Base-by-base conservation (phyloP, 345 rosid genomes). In the Eucalyptus tenuipes region DNA sequence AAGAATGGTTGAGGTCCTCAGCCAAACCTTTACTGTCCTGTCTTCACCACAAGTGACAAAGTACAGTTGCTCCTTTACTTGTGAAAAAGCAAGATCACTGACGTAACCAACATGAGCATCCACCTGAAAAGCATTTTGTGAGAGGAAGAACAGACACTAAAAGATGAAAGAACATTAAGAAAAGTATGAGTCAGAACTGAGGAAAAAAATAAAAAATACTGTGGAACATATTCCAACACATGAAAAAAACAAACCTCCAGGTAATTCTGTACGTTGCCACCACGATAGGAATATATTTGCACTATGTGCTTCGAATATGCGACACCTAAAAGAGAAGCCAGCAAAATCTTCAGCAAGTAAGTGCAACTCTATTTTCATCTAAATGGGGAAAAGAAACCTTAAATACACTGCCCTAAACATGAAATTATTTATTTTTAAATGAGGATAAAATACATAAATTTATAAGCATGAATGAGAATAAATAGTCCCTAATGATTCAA, bases 91-190 rank as follows among this genome's bases (percentile, higher is more conserved):
- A 82, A 97, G 96, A 93, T 97, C 98, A 88, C 91, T 94, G 80
- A 97, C 98, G 88, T 92, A 95, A 88, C 99, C 99, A 49, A 59
- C 91, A 92, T 97, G 99, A 88, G 99, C 99, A 40, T 97, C 99
- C 90, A 97, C 95, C 99, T 97, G 90, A 20, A 40, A 75, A 75
- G 82, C 47, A 75, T 75, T 75, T 75, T 37, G 82, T 17, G 15
- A 75, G 47, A 75, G 29, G 82, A 40, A 71, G 82, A 71, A 37
- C 82, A 71, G 27, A 71, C 82, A 37, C 15, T 71, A 10, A 37
- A 18, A 71, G 82, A 71, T 37, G 12, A 75, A 40, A 20, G 5
- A 40, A 13, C 47, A 75, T 44, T 20, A 75, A 20, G 45, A 20
- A 75, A 75, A 75, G 6, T 5, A 40, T 20, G 12, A 40, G 82